phyloP scores from a whole-genome alignment of 192 early-diverging fungal genomes.

The Thamnidium elegans region DNA sequence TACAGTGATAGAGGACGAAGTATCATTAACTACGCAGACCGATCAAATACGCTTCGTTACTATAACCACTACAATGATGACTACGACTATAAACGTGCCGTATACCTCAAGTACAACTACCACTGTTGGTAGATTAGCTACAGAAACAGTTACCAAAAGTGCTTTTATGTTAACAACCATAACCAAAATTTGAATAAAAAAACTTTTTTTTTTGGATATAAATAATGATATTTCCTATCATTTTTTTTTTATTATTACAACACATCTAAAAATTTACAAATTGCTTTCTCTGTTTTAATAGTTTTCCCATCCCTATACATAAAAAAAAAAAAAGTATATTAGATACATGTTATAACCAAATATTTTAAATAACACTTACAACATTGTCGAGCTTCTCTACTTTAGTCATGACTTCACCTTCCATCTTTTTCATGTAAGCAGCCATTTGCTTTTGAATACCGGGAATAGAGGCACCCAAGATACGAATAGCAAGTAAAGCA shows the following conservation, averaged over 20 bases:
- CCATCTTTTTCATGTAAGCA: conserved; percentile 78
- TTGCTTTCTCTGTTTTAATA: conserved; percentile 12
- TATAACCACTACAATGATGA: too few relatives aligned
- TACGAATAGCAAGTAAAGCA: conserved; percentile 89
- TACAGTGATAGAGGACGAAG: too few relatives aligned
- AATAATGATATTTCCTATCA: background rate
- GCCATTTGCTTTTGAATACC: conserved; percentile 74
- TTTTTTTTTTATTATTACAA: background rate
- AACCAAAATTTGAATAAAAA: too few relatives aligned
- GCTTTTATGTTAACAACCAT: too few relatives aligned
- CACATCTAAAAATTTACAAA: background rate
- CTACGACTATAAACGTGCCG: too few relatives aligned
- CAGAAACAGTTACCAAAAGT: too few relatives aligned
- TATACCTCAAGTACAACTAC: too few relatives aligned
- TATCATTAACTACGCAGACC: too few relatives aligned
- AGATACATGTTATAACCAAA: background rate
- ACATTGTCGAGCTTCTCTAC: conserved; percentile 73
- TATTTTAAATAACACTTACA: conserved; percentile 18
- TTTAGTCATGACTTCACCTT: conserved; percentile 85
- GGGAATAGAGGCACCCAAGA: conserved; percentile 79
- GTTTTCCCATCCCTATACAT: conserved; percentile 32
- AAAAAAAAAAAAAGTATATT: background rate
- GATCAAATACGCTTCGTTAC: too few relatives aligned
- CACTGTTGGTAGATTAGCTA: too few relatives aligned
- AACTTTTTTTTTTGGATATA: too few relatives aligned